Evolutionary conservation across 139 green algal genomes (phyloP), one percentile per base, ranked within the genome.

Genomic region (Chlorella sp.): DNA sequence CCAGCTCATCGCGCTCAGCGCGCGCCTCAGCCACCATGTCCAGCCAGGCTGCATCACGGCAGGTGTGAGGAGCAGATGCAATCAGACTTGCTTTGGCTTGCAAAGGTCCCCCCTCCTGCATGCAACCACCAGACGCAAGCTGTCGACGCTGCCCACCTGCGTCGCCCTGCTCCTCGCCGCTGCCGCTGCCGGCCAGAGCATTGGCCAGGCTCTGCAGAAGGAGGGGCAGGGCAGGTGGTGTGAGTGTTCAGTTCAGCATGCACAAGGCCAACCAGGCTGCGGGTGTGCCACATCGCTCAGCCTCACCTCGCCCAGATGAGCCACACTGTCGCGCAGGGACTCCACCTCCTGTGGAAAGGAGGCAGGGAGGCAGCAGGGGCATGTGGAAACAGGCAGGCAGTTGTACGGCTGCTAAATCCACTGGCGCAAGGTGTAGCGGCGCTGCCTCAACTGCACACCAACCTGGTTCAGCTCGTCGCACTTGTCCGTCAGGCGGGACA

Each of bases 291-390:
- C 44, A 69, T 69, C 28, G 1, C 63, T 28, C 28, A 36, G 9
- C 63, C 63, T 34, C 25, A 21, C 63, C 63, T 36, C 72, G 12
- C 80, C 80, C 47, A 85, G 65, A 67, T 85, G 80, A 4, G 38
- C 51, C 21, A 85, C 47, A 12, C 67, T 85, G 65, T 85, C 80
- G 20, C 64, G 65, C 80, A 85, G 80, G 67, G 32, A 62, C 23
- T 78, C 65, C 13, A 78, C 20, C 78, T 83, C 78, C 3, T 60
- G 51, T 11, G 11, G 44, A 7, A 55, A 55, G 11, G 44, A 7
- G 11, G 44, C n/a, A n/a, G n/a, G n/a, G n/a, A n/a, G 44, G 44
- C 51, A 60, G 15, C 15, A 60, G 11, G 51, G n/a, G n/a, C n/a
- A n/a, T 2, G 51, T 60, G 51, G 12, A 23, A 2, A 60, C n/a